Evolutionary conservation across 1,284 basidiomycete genomes (phyloP).

Genomic region (Rhodotorula sp.): DNA sequence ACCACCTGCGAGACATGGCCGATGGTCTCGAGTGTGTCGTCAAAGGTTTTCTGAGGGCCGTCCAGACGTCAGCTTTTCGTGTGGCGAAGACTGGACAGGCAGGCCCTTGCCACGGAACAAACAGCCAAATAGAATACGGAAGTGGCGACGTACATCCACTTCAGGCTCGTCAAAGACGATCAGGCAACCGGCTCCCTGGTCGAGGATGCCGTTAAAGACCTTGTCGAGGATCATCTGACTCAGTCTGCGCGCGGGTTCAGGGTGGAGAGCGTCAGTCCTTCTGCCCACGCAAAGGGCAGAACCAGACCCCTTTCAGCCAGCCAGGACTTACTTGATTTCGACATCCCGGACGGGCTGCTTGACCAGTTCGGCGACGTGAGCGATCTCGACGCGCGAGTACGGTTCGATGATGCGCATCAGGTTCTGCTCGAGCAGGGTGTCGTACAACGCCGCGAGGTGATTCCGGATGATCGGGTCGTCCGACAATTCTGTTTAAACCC

Average conservation of each 20-base stretch:
- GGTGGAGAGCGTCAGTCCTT: neutral
- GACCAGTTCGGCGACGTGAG: constrained; percentile 82
- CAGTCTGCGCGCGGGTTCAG: constrained; percentile 56
- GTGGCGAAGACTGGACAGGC: neutral
- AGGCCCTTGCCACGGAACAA: neutral
- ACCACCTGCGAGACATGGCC: constrained; percentile 89
- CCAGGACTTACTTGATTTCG: constrained; percentile 74
- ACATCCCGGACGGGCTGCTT: constrained; percentile 88
- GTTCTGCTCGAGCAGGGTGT: constrained; percentile 93
- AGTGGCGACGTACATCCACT: constrained; percentile 57
- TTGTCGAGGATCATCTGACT: constrained; percentile 99
- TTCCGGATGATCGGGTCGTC: constrained; percentile 91
- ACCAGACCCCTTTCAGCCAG: no score
- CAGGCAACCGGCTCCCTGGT: constrained; percentile 89
- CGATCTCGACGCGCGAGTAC: constrained; percentile 86
- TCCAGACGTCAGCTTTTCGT: neutral
- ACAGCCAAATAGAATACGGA: neutral
- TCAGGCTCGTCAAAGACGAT: constrained; percentile 82
- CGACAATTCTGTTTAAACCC: constrained; percentile 88
- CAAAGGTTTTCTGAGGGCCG: constrained; percentile 68
- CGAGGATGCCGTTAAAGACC: constrained; percentile 87
- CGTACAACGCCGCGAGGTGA: constrained; percentile 88
- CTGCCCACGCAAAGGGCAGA: neutral
- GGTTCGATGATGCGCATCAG: constrained; percentile 91
- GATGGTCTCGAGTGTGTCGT: constrained; percentile 80